A percentile compares a stretch with the other conserved stretches of the same genome.
Evolutionary conservation across 768 basidiomycete species (phyloP).

Genomic region (Boletus tylopilopsis): DNA sequence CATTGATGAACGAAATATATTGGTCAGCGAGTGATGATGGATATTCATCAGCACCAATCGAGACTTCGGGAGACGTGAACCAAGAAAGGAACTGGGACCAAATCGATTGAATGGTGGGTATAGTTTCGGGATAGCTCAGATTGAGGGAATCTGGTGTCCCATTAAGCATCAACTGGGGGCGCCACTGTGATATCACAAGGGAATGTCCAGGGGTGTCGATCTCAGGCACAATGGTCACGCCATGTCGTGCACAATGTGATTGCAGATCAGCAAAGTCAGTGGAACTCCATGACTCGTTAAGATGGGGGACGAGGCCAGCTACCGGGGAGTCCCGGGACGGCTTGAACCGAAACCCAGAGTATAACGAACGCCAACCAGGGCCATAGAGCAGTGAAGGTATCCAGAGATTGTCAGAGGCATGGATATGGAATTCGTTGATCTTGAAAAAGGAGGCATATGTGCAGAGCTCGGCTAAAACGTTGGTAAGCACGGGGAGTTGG

Average conservation of each 20-base stretch:
- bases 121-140: constrained; percentile 38
- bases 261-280: constrained; percentile 33
- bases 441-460: constrained; percentile 45
- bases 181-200: constrained; percentile 44
- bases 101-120: constrained; percentile 40
- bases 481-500: background rate
- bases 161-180: constrained; percentile 37
- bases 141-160: constrained; percentile 36
- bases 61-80: constrained; percentile 39
- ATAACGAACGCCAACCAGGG: constrained; percentile 38
- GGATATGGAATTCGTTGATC: constrained; percentile 41
- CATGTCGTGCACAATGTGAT: constrained; percentile 34
- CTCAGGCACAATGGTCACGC: constrained; percentile 40
- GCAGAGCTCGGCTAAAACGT: constrained; percentile 37
- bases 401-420: constrained; percentile 43
- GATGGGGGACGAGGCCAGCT: constrained; percentile 33
- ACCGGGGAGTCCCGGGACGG: constrained; percentile 33
- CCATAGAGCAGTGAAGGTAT: constrained; percentile 38
- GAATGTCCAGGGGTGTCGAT: constrained; percentile 45
- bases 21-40: constrained; percentile 34
- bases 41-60: constrained; percentile 47
- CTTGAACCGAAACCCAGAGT: constrained; percentile 41
- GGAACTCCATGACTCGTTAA: constrained; percentile 40
- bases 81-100: constrained; percentile 41
- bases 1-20: constrained; percentile 42